These are phyloP conservation scores for Leccinum disarticulatum DNA, from an alignment of 768 basidiomycete species.

Conservation along the genomic window DNA sequence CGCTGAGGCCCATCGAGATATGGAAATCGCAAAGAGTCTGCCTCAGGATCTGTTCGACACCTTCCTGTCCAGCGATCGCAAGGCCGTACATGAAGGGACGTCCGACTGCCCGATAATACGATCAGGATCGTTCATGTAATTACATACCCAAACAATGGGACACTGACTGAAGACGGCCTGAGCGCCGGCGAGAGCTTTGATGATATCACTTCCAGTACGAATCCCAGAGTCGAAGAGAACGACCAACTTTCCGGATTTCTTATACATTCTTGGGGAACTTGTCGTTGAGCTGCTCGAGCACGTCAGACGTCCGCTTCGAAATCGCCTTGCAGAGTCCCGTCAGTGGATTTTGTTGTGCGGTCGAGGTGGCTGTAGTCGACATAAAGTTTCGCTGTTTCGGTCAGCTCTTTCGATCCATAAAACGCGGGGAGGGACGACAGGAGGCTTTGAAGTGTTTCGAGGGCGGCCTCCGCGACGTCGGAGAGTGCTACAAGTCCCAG, in stretches of 20 bases:
- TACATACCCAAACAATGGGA: neutral
- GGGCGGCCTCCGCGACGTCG: conserved; percentile 35
- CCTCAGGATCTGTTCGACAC: conserved; percentile 71
- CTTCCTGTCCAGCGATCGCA: conserved; percentile 65
- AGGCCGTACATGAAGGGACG: conserved; percentile 78
- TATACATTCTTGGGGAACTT: no score
- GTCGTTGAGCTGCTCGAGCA: no score
- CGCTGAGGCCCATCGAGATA: conserved; percentile 59
- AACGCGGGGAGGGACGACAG: conserved; percentile 80
- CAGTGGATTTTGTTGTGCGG: conserved; percentile 28
- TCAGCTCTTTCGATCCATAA: conserved; percentile 64
- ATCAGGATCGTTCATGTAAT: neutral
- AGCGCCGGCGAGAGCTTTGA: conserved; percentile 86
- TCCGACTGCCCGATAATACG: conserved; percentile 46
- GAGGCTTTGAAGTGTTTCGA: conserved; percentile 61
- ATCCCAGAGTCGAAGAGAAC: conserved; percentile 74
- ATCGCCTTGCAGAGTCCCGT: conserved; percentile 56
- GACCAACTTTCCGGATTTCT: conserved; percentile 60
- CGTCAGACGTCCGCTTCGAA: conserved; percentile 68
- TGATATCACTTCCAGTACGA: conserved; percentile 77
- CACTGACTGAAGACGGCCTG: conserved; percentile 72
- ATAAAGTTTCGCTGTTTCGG: conserved; percentile 55
- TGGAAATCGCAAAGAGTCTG: conserved; percentile 70
- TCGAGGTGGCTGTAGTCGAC: conserved; percentile 39
- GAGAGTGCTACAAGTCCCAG: conserved; percentile 29